Base-by-base conservation (phyloP, 2,329 filamentous ascomycete genomes). In the Penicillium sp. region DNA sequence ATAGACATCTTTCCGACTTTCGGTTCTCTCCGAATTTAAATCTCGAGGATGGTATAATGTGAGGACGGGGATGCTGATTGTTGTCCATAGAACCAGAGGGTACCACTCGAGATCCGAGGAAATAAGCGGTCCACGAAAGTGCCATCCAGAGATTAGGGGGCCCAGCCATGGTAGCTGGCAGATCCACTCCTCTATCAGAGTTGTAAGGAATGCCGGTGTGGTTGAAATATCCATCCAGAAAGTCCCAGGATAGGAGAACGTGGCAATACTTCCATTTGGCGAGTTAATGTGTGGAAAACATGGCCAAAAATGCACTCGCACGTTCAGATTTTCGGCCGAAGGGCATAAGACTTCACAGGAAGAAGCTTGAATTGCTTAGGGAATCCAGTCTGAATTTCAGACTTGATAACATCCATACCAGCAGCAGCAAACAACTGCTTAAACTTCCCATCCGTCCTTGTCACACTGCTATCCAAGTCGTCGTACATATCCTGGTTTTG, bases 271-370 rank as follows among this genome's bases (percentile, higher is more conserved):
- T 13, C 39, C 39, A 41, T 14, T 13, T 22, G 39, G 9, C 10
- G 39, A 41, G 39, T 19, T 22, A 11, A 14, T 22, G 39, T 19
- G 1, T 19, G n/a, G 10, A 41, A 22, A 10, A 41, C 4, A 4
- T 41, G 19, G 37, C 37, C 11, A 41, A 6, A 13, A 13, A 41
- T 21, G n/a, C 37, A 22, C 21, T 22, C 9, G 19, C 37, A 21
- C n/a, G 9, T 31, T 64, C 60, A 62, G 43, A 48, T 45, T 41
- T 65, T 68, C 3, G 86, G 85, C 64, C 84, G 85, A 65, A 96
- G 74, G 1, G 90, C 92, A 75, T 92, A 96, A 72, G 88, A 89
- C 66, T 85, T 84, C 19, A 96, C 88, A 0, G 90, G 89, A 64
- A 88, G 87, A 31, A 96, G 71, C 44, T 82, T 81, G 29, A 82